phyloP scores from a whole-genome alignment of 192 early-diverging fungal genomes.

The Podila epicladia region DNA sequence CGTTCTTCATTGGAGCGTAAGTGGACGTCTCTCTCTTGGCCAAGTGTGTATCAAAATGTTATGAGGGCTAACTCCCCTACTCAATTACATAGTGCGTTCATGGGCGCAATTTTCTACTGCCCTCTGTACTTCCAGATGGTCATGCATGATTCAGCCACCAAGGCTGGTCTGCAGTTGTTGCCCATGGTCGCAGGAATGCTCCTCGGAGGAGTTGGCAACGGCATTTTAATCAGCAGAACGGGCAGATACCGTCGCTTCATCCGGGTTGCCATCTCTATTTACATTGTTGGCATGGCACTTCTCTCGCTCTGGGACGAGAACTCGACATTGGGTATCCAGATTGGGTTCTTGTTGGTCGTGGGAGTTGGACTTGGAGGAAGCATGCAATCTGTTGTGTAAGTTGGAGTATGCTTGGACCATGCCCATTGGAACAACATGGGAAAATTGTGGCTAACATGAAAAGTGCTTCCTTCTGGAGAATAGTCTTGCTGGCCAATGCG shows the following conservation, averaged over 20 bases:
- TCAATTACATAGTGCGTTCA: conserved; percentile 50
- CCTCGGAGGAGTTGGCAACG: conserved; percentile 67
- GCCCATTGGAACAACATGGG: neutral
- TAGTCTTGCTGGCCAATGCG: conserved; percentile 70
- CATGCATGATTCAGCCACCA: conserved; percentile 60
- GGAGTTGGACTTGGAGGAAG: conserved; percentile 81
- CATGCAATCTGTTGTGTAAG: conserved; percentile 74
- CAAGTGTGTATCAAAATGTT: neutral
- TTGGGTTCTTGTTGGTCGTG: conserved; percentile 72
- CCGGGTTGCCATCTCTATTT: conserved; percentile 69
- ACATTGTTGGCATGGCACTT: conserved; percentile 68
- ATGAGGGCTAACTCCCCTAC: conserved; percentile 8
- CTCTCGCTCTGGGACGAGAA: conserved; percentile 60
- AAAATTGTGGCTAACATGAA: neutral
- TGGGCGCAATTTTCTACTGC: conserved; percentile 71
- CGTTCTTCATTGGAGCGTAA: conserved; percentile 69
- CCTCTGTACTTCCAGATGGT: conserved; percentile 84
- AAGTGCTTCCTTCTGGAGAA: neutral
- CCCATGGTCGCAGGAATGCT: conserved; percentile 75
- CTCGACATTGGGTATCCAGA: conserved; percentile 57
- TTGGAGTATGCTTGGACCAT: neutral
- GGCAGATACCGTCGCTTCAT: conserved; percentile 59
- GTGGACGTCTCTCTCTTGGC: neutral
- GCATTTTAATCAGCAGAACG: conserved; percentile 66
- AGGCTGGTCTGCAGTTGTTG: conserved; percentile 77